These are phyloP conservation scores for Mimosa pudica DNA, from an alignment of 306 rosid species.

Conservation along the genomic window DNA sequence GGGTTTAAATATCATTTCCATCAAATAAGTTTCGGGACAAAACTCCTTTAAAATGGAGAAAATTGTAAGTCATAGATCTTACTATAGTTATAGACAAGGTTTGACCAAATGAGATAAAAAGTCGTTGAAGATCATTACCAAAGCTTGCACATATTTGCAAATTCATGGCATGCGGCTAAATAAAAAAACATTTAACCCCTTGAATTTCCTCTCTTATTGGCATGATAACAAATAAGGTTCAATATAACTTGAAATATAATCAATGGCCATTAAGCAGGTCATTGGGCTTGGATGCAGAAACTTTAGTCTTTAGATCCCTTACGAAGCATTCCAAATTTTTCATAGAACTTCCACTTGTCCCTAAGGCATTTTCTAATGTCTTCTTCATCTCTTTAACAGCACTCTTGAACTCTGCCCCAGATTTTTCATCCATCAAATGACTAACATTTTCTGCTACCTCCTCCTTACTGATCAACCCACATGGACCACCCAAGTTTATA, in stretches of 20 bases:
- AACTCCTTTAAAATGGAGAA: too few relatives aligned
- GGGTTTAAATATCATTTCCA: too few relatives aligned
- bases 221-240: too few relatives aligned
- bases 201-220: too few relatives aligned
- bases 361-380: constrained; percentile 43
- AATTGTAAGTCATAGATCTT: too few relatives aligned
- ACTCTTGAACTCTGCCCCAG: constrained; percentile 36
- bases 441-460: constrained; percentile 41
- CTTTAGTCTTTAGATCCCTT: constrained; percentile 29
- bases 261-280: neutral
- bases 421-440: constrained; percentile 50
- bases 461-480: constrained; percentile 23
- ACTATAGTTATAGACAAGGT: too few relatives aligned
- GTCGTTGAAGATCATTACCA: too few relatives aligned
- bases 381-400: constrained; percentile 39
- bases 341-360: constrained; percentile 48
- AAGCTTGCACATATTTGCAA: too few relatives aligned
- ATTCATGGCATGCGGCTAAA: too few relatives aligned
- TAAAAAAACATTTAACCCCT: too few relatives aligned
- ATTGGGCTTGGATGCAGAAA: neutral
- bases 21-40: too few relatives aligned
- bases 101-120: too few relatives aligned
- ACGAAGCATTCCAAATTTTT: constrained; percentile 46
- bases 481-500: constrained; percentile 36
- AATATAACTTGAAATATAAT: neutral